Conservation (phyloP, 192 early-diverging fungal species). For the Rhizophagus clarus region DNA sequence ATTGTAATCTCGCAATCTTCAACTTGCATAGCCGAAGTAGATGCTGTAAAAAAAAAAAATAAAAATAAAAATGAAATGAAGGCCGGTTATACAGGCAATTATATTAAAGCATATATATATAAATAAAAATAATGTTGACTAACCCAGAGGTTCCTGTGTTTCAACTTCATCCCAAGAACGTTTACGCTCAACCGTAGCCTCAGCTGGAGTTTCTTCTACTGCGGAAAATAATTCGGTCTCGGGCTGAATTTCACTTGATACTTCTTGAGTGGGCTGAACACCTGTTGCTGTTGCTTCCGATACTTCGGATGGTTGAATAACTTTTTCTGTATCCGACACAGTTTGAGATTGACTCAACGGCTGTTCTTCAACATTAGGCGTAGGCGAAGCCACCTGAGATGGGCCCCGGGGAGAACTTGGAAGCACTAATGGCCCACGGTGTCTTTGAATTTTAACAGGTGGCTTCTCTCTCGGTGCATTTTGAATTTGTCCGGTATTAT, state of each 20-base stretch:
- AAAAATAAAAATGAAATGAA: too few relatives aligned
- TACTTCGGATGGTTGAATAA: not conserved
- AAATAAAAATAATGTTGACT: too few relatives aligned
- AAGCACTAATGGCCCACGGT: not conserved
- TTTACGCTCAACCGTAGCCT: not conserved
- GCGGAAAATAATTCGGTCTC: not conserved
- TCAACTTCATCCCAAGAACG: conserved; percentile 4
- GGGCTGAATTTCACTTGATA: not conserved
- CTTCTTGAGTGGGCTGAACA: not conserved
- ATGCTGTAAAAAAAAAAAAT: not conserved
- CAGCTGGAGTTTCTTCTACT: not conserved
- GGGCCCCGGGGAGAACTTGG: not conserved
- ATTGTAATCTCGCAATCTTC: not conserved
- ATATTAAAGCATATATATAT: too few relatives aligned
- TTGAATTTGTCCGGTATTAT: not conserved
- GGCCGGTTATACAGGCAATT: not conserved
- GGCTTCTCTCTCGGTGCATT: not conserved
- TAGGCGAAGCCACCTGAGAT: not conserved
- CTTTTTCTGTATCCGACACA: not conserved
- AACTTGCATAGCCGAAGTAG: not conserved
- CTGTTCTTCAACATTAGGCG: not conserved
- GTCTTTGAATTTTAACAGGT: not conserved
- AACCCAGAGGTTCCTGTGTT: not conserved
- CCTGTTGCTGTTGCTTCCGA: not conserved
- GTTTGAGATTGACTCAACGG: not conserved